A percentile compares a stretch with the other conserved stretches of the same genome.
These are phyloP conservation scores for Excoecaria cochinchinensis DNA, from an alignment of 345 rosid species.

Conservation along the genomic window DNA sequence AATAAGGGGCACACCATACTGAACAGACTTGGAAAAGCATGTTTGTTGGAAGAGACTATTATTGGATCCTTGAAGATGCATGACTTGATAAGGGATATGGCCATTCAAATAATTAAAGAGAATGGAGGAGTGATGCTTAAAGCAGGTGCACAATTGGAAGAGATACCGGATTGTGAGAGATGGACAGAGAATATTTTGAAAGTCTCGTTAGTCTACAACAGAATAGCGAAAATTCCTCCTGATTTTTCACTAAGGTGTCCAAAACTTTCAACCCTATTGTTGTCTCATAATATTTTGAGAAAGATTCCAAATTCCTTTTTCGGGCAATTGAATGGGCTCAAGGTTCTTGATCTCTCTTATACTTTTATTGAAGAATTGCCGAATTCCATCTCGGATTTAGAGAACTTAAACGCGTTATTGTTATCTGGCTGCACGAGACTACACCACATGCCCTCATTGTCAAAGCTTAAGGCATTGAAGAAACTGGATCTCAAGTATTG, in stretches of 20 bases:
- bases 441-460: too few relatives aligned
- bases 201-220: constrained; percentile 9
- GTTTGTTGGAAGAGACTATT: constrained; percentile 14
- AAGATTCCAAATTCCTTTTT: neutral
- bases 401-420: too few relatives aligned
- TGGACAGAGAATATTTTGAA: constrained; percentile 18
- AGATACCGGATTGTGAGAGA: neutral
- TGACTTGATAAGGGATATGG: constrained; percentile 28
- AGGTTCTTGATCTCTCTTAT: neutral
- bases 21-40: constrained; percentile 14
- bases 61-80: constrained; percentile 22
- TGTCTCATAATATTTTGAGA: neutral
- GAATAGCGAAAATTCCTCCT: neutral
- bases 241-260: constrained; percentile 10
- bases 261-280: neutral
- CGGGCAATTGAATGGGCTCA: neutral
- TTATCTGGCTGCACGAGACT: too few relatives aligned
- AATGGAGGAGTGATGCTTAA: neutral
- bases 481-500: constrained; percentile 13
- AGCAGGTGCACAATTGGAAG: too few relatives aligned
- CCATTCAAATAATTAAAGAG: neutral
- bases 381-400: too few relatives aligned
- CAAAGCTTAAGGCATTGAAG: too few relatives aligned
- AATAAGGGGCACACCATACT: constrained; percentile 17
- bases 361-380: neutral